Evolutionary conservation across 495 filamentous ascomycete genomes (phyloP).

Genomic region (Neurospora terricola): DNA sequence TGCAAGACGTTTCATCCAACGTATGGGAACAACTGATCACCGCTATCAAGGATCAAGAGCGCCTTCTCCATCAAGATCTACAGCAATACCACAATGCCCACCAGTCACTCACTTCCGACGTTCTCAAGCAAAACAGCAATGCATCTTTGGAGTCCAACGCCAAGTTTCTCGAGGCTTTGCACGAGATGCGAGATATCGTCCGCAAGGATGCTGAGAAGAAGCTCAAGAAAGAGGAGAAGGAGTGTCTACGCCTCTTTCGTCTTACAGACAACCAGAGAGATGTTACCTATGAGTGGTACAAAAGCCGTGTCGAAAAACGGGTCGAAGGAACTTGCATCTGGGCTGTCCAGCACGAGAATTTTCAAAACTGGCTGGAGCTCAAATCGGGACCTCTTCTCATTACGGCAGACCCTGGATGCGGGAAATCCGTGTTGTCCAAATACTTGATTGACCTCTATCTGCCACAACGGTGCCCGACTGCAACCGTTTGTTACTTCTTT

Average conservation of each 20-base stretch:
- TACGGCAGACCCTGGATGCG: background rate
- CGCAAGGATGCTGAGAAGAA: background rate
- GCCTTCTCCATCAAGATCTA: background rate
- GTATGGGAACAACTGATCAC: background rate
- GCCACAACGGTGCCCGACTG: background rate
- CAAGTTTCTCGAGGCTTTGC: background rate
- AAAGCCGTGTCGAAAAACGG: background rate
- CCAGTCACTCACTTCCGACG: fast-evolving
- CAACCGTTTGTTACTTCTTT: background rate
- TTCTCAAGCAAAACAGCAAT: background rate
- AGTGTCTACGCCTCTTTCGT: background rate
- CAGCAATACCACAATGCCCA: background rate
- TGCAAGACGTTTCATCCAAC: background rate
- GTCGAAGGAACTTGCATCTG: background rate
- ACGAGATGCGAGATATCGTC: background rate
- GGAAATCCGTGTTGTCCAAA: background rate
- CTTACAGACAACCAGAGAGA: background rate
- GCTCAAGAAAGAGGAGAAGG: background rate
- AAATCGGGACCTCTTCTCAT: background rate
- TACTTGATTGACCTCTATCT: background rate
- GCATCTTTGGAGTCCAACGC: background rate
- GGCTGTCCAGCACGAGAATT: background rate
- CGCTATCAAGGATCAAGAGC: background rate
- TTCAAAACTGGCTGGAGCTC: background rate
- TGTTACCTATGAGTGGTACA: background rate